Conservation (phyloP, 257 asterid species). For the Echites panduratus region DNA sequence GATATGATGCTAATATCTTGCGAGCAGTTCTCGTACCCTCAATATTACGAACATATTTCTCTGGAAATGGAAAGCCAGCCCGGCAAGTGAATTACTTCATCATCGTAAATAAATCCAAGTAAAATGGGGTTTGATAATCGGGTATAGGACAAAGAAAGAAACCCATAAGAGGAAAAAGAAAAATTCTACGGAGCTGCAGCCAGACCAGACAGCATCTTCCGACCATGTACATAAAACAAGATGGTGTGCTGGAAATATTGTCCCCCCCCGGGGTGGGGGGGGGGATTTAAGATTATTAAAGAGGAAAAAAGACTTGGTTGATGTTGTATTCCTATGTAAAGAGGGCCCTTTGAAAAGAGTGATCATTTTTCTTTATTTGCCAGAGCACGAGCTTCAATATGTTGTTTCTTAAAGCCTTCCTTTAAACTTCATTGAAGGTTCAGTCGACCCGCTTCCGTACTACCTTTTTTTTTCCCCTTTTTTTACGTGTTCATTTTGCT, state of each 20-base stretch:
- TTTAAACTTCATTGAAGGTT: slow-evolving; percentile 26
- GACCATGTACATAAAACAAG: not conserved
- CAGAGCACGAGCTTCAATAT: slow-evolving; percentile 11
- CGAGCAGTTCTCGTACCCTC: no score
- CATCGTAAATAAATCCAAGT: no score
- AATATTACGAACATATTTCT: no score
- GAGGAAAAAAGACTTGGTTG: not conserved
- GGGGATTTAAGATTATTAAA: no score
- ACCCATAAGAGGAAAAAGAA: no score
- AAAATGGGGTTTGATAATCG: no score
- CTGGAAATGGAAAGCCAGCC: no score
- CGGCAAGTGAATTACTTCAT: no score
- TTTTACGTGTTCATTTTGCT: slow-evolving; percentile 15
- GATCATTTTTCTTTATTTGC: not conserved
- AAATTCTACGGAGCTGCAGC: no score
- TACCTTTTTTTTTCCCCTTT: not conserved
- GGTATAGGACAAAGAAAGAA: no score
- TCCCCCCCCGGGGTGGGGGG: no score
- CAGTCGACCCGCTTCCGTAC: not conserved
- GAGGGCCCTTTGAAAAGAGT: not conserved
- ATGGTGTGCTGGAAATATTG: not conserved
- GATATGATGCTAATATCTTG: no score
- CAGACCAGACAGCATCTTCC: not conserved
- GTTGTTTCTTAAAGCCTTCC: slow-evolving; percentile 27
- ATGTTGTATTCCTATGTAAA: not conserved